A percentile compares a stretch with the other conserved stretches of the same genome.
These are phyloP conservation scores for Maudiozyma serrabonitensis DNA, from an alignment of 805 yeast genomes.

Conservation along the genomic window DNA sequence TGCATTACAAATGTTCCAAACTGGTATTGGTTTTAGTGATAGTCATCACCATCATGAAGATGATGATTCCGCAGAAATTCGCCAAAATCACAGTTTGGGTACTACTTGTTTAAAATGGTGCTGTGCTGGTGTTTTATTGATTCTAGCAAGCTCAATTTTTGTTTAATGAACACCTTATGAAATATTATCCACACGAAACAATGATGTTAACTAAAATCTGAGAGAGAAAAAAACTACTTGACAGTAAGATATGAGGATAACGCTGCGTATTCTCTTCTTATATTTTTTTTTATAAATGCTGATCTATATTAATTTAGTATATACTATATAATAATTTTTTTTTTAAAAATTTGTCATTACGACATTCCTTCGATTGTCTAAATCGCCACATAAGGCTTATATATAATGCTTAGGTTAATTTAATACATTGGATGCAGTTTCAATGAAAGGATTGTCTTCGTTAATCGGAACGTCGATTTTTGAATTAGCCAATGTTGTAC, in stretches of 20 bases:
- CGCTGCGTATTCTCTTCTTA: not conserved
- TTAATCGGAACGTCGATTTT: not conserved
- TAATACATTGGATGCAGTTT: not conserved
- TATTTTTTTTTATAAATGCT: not conserved
- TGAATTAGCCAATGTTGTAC: not conserved
- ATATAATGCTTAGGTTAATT: not conserved
- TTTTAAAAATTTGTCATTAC: not conserved
- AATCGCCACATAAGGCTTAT: too few relatives aligned
- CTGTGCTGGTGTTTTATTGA: constrained; percentile 26
- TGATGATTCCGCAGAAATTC: constrained; percentile 17
- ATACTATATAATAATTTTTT: not conserved
- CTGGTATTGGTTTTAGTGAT: constrained; percentile 75
- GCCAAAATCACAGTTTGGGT: constrained; percentile 25
- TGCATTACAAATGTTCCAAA: constrained; percentile 76
- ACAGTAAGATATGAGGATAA: too few relatives aligned
- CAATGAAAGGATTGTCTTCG: not conserved
- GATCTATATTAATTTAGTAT: not conserved
- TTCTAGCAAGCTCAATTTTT: constrained; percentile 21
- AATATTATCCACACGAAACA: not conserved
- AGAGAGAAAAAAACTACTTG: too few relatives aligned
- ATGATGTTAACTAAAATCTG: too few relatives aligned
- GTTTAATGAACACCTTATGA: not conserved
- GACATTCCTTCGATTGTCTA: too few relatives aligned
- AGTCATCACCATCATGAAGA: constrained; percentile 35
- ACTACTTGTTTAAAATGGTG: constrained; percentile 29